These are phyloP conservation scores for Farysia itapuensis DNA, from an alignment of 1,284 basidiomycete genomes.

Conservation along the genomic window DNA sequence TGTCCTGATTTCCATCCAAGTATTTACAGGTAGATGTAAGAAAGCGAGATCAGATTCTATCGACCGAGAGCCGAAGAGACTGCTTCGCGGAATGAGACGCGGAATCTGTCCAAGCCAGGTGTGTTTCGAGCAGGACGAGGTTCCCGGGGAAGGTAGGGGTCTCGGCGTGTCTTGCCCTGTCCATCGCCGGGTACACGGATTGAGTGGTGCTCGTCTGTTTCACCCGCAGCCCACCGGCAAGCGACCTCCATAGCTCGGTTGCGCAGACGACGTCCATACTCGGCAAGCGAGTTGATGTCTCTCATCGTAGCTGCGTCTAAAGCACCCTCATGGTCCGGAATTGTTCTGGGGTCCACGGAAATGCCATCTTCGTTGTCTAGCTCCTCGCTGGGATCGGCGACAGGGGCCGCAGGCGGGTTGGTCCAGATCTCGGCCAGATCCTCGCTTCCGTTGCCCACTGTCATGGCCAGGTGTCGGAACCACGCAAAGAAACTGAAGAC, in stretches of 20 bases:
- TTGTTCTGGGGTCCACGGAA: constrained; percentile 10
- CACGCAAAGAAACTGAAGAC: constrained; percentile 54
- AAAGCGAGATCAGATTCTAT: neutral
- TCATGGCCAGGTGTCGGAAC: constrained; percentile 52
- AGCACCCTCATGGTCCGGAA: constrained; percentile 12
- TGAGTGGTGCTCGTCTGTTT: constrained; percentile 48
- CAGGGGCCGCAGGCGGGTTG: constrained; percentile 21
- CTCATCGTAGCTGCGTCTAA: constrained; percentile 35
- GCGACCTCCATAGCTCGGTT: constrained; percentile 53
- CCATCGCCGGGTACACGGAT: constrained; percentile 52
- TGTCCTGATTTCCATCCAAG: too few species aligned
- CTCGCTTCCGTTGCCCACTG: constrained; percentile 41
- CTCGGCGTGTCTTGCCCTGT: constrained; percentile 42
- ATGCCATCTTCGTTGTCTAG: constrained; percentile 16
- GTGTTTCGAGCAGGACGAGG: constrained; percentile 32
- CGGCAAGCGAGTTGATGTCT: constrained; percentile 38
- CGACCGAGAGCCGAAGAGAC: constrained; percentile 37
- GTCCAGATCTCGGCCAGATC: constrained; percentile 48
- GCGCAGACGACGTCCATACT: constrained; percentile 43
- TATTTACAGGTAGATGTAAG: too few species aligned
- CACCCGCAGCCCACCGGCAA: constrained; percentile 54
- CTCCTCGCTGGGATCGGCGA: constrained; percentile 4
- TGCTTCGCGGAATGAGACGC: constrained; percentile 48
- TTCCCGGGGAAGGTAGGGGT: constrained; percentile 48
- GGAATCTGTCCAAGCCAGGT: constrained; percentile 35